Percentiles rank a stretch among this genome's conserved stretches.
phyloP scores from a whole-genome alignment of 495 filamentous ascomycete genomes.

The Niebla homalea region DNA sequence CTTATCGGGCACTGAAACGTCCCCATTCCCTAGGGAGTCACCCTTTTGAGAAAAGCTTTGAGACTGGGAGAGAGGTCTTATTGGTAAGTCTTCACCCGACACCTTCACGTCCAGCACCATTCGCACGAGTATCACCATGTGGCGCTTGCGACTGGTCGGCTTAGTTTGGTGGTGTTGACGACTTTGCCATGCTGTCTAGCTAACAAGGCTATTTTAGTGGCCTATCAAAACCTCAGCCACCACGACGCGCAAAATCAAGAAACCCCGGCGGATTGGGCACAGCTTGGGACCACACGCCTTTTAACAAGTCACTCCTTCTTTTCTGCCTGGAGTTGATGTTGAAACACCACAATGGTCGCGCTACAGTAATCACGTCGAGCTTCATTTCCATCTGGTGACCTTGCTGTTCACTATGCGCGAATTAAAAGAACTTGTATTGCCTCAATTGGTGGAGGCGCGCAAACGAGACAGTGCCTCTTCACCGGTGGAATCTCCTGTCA shows the following conservation, averaged over 20 bases:
- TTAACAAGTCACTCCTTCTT: background rate
- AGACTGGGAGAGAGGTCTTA: background rate
- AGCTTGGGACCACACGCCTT: background rate
- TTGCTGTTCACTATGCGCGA: constrained; percentile 10
- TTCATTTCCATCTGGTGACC: background rate
- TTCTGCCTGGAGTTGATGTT: background rate
- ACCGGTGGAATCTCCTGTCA: constrained; percentile 8
- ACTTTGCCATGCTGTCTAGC: background rate
- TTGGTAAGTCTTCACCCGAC: background rate
- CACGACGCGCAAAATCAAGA: background rate
- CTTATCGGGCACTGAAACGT: background rate
- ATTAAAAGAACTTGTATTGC: constrained; percentile 13
- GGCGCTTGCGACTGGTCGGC: background rate
- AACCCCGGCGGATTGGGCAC: background rate
- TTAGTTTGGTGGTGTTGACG: background rate
- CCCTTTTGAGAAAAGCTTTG: background rate
- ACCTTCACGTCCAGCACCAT: background rate
- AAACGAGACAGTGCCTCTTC: constrained; percentile 5
- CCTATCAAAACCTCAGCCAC: background rate
- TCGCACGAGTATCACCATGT: constrained; percentile 3
- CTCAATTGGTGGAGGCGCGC: constrained; percentile 16
- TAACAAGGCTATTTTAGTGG: background rate
- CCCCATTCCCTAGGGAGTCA: background rate
- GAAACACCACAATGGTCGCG: constrained; percentile 4
- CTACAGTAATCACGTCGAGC: constrained; percentile 2